phyloP scores from a whole-genome alignment of 257 asterid genomes.

The Gardenia jasminoides region DNA sequence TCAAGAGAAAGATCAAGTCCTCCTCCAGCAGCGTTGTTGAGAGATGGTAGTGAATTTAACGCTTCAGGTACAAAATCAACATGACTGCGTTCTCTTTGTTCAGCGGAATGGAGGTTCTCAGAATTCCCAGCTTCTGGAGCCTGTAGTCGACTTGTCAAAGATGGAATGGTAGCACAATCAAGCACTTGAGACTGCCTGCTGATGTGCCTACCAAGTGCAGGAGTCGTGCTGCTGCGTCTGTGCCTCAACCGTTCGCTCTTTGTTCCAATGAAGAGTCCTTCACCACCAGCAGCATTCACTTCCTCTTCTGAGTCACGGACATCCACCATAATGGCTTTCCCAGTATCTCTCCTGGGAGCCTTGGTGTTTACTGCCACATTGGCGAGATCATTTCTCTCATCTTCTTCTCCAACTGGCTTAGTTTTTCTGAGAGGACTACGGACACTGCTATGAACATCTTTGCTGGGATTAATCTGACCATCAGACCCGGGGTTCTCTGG shows the following conservation, averaged over 20 bases:
- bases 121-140: neutral
- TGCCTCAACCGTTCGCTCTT: conserved; percentile 30
- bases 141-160: neutral
- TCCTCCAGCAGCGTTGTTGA: conserved; percentile 24
- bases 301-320: conserved; percentile 33
- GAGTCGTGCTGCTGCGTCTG: conserved; percentile 26
- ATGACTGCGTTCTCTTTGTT: conserved; percentile 10
- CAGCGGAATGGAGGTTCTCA: neutral
- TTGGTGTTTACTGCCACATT: conserved; percentile 29
- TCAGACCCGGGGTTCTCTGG: conserved; percentile 28
- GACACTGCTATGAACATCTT: conserved; percentile 22
- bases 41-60: neutral
- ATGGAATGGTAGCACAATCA: neutral
- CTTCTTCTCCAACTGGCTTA: conserved; percentile 38
- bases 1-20: conserved; percentile 58
- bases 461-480: conserved; percentile 14
- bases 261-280: conserved; percentile 14
- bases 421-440: conserved; percentile 50
- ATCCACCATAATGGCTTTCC: conserved; percentile 28
- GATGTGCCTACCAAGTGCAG: conserved; percentile 28
- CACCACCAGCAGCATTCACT: conserved; percentile 28
- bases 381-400: conserved; percentile 19
- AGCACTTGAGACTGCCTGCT: conserved; percentile 26
- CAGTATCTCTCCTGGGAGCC: conserved; percentile 29
- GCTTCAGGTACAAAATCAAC: neutral